phyloP scores from a whole-genome alignment of 352 stramenopile species.

The Halophytophthora polymorphica region DNA sequence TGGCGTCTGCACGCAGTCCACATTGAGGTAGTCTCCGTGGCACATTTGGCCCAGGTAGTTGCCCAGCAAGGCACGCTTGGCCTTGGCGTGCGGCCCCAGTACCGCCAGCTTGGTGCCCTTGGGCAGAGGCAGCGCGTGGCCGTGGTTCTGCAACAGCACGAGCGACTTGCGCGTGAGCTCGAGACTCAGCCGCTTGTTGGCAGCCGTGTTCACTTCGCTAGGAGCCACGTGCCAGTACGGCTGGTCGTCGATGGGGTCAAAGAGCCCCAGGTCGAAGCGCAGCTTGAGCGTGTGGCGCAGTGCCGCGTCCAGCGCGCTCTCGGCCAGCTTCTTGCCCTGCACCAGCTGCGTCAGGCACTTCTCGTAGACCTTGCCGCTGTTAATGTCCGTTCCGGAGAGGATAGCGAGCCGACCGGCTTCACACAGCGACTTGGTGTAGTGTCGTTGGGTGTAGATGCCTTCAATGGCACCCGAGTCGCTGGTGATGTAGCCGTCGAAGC shows the following conservation, averaged over 20 bases:
- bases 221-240: constrained; percentile 74
- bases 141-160: constrained; percentile 92
- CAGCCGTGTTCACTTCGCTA: constrained; percentile 68
- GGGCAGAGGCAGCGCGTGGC: constrained; percentile 60
- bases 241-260: constrained; percentile 85
- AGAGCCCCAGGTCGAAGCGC: constrained; percentile 90
- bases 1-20: constrained; percentile 67
- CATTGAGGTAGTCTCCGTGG: constrained; percentile 63
- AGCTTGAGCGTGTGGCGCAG: constrained; percentile 75
- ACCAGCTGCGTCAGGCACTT: constrained; percentile 68
- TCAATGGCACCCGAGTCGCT: constrained; percentile 91
- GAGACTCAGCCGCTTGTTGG: constrained; percentile 60
- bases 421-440: constrained; percentile 77
- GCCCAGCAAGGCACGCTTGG: constrained; percentile 59
- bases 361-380: constrained; percentile 82
- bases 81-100: constrained; percentile 76
- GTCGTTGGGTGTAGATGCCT: constrained; percentile 70
- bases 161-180: constrained; percentile 84
- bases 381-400: constrained; percentile 83
- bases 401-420: constrained; percentile 60
- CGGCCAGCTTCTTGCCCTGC: constrained; percentile 38
- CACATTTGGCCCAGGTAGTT: constrained; percentile 89
- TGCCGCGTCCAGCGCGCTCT: constrained; percentile 57
- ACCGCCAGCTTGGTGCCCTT: constrained; percentile 61
- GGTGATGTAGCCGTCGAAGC: constrained; percentile 95